Conservation (phyloP, 2,329 filamentous ascomycete species). For the Ophiognomonia clavigignenti-juglandacearum region DNA sequence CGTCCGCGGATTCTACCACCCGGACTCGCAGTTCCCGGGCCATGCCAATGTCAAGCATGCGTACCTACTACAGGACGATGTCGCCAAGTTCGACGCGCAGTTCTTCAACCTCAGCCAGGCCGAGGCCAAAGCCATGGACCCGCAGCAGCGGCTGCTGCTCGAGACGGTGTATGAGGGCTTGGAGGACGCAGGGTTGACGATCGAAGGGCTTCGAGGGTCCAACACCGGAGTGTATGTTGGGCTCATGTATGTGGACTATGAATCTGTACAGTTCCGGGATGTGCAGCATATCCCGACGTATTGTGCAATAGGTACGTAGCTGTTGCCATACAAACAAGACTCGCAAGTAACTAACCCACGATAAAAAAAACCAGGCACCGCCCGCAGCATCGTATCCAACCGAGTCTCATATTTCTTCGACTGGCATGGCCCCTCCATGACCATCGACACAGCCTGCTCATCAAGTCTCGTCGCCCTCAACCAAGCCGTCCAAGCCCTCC, state of each 20-base stretch:
- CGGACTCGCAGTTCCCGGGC: constrained; percentile 3
- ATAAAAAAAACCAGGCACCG: no score
- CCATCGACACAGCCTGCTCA: constrained; percentile 39
- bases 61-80: constrained; percentile 13
- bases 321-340: no score
- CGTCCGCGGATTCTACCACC: not conserved
- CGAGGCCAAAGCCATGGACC: constrained; percentile 18
- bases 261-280: constrained; percentile 22
- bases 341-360: no score
- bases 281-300: constrained; percentile 18
- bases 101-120: constrained; percentile 22
- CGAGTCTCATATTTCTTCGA: no score
- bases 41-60: constrained; percentile 22
- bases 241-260: constrained; percentile 21
- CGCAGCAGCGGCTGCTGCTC: constrained; percentile 7
- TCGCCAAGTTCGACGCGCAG: constrained; percentile 16
- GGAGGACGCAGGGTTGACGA: constrained; percentile 14
- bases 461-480: constrained; percentile 33
- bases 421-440: no score
- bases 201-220: constrained; percentile 16
- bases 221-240: constrained; percentile 29
- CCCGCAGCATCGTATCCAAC: no score
- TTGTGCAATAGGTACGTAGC: constrained; percentile 26
- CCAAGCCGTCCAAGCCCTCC: constrained; percentile 28
- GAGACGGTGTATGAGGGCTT: constrained; percentile 19